Conservation (phyloP, 495 filamentous ascomycete species). For the Podospora tetraspora region DNA sequence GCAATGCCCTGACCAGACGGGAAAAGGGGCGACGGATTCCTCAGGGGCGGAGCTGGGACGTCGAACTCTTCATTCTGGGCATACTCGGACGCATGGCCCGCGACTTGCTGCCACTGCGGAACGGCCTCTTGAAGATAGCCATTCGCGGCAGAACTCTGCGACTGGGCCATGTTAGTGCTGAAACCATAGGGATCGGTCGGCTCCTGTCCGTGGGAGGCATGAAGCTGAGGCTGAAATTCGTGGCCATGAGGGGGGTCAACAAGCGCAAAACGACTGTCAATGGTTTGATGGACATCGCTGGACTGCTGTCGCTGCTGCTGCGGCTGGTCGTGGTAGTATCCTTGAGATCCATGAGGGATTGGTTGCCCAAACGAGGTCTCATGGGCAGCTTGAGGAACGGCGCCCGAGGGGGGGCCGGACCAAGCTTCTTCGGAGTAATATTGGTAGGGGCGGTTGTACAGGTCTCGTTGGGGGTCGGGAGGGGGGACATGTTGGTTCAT, state of each 20-base stretch:
- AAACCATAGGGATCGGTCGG: slow-evolving; percentile 14
- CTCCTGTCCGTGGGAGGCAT: slow-evolving; percentile 15
- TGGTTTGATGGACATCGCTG: slow-evolving; percentile 12
- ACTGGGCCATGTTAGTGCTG: slow-evolving; percentile 6
- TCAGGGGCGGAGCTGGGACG: neutral
- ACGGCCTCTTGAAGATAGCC: slow-evolving; percentile 17
- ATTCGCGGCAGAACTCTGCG: slow-evolving; percentile 9
- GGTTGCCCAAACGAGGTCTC: slow-evolving; percentile 15
- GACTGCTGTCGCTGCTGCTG: slow-evolving; percentile 14
- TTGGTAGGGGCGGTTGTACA: slow-evolving; percentile 20
- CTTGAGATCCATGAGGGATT: slow-evolving; percentile 10
- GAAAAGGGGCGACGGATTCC: neutral
- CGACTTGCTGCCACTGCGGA: slow-evolving; percentile 23
- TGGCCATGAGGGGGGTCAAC: slow-evolving; percentile 15
- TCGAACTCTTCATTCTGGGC: slow-evolving; percentile 18
- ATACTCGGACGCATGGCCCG: slow-evolving; percentile 15
- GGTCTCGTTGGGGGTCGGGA: slow-evolving; percentile 12
- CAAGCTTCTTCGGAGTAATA: slow-evolving; percentile 21
- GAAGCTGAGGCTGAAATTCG: slow-evolving; percentile 18
- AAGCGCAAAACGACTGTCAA: slow-evolving; percentile 22
- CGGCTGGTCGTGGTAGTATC: slow-evolving; percentile 8
- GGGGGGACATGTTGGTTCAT: slow-evolving; percentile 23
- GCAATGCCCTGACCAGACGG: neutral
- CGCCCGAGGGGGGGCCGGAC: slow-evolving; percentile 7
- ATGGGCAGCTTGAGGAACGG: slow-evolving; percentile 5